These are phyloP conservation scores for Phytophthora gonapodyides DNA, from an alignment of 352 stramenopile genomes.

Conservation along the genomic window DNA sequence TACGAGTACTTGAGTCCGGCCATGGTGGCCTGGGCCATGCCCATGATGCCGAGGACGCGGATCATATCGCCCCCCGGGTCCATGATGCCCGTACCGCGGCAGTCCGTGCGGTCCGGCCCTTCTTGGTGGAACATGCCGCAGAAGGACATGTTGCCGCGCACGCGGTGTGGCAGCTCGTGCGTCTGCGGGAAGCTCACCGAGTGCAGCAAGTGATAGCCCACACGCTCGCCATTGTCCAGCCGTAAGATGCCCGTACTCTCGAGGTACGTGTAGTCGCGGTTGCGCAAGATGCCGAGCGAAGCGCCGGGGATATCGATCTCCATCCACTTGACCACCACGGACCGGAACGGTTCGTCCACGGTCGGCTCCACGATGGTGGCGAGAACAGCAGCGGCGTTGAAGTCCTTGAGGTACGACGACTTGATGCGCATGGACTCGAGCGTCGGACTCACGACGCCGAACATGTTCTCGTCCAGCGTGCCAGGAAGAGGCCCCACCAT, in stretches of 20 bases:
- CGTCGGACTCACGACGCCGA: slow-evolving; percentile 40
- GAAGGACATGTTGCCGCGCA: slow-evolving; percentile 51
- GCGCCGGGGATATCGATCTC: slow-evolving; percentile 35
- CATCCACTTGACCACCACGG: slow-evolving; percentile 45
- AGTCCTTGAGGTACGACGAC: slow-evolving; percentile 35
- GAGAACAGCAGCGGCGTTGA: slow-evolving; percentile 48
- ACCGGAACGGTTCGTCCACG: slow-evolving; percentile 45
- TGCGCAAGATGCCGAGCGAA: slow-evolving; percentile 27
- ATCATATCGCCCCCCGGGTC: slow-evolving; percentile 31
- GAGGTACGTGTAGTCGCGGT: slow-evolving; percentile 35
- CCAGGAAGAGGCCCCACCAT: slow-evolving; percentile 37
- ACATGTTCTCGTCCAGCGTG: slow-evolving; percentile 48
- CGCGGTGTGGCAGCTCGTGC: slow-evolving; percentile 26
- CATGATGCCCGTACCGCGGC: slow-evolving; percentile 28
- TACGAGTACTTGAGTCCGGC: slow-evolving; percentile 36
- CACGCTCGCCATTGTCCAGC: slow-evolving; percentile 27
- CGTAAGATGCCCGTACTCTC: slow-evolving; percentile 28
- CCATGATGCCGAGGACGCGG: slow-evolving; percentile 21
- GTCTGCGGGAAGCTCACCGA: slow-evolving; percentile 35
- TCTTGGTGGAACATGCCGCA: slow-evolving; percentile 41
- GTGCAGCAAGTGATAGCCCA: slow-evolving; percentile 36
- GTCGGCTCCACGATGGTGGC: slow-evolving; percentile 50
- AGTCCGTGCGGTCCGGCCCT: slow-evolving; percentile 26
- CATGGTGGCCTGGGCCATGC: slow-evolving; percentile 27
- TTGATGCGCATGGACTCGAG: slow-evolving; percentile 41